Conservation (phyloP, 352 stramenopile genomes). For the Phytophthora meadii region DNA sequence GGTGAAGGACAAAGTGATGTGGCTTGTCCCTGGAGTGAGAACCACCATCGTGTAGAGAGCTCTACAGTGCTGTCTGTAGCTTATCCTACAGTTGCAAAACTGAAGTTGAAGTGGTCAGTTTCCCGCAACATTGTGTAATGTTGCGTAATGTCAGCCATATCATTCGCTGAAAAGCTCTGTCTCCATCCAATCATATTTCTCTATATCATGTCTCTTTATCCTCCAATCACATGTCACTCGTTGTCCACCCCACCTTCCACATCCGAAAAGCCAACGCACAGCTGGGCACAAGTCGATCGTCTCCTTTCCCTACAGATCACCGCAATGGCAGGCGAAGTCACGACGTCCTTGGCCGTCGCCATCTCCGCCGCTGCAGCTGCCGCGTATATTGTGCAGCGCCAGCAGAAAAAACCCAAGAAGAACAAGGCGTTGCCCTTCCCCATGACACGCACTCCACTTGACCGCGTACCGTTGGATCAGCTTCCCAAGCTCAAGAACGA, state of each 20-base stretch:
- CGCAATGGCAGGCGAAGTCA: slow-evolving; percentile 33
- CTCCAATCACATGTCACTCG: slow-evolving; percentile 5
- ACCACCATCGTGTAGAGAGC: slow-evolving; percentile 25
- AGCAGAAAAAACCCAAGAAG: slow-evolving; percentile 43
- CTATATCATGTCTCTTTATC: neutral
- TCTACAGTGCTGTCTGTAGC: neutral
- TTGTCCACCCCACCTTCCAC: slow-evolving; percentile 9
- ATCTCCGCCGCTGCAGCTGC: slow-evolving; percentile 68
- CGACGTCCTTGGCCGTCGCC: slow-evolving; percentile 38
- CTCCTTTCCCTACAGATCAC: slow-evolving; percentile 13
- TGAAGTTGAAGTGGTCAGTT: slow-evolving; percentile 17
- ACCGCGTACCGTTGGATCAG: slow-evolving; percentile 71
- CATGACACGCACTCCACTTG: slow-evolving; percentile 67
- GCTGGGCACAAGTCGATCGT: slow-evolving; percentile 15
- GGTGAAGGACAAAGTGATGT: slow-evolving; percentile 38
- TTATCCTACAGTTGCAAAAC: neutral
- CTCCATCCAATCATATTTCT: slow-evolving; percentile 16
- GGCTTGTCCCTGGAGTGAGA: slow-evolving; percentile 22
- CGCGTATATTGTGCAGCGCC: slow-evolving; percentile 64
- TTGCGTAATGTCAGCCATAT: slow-evolving; percentile 6
- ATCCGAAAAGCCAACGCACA: slow-evolving; percentile 10
- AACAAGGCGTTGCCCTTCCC: slow-evolving; percentile 66
- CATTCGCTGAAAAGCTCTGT: slow-evolving; percentile 19
- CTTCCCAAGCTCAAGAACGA: slow-evolving; percentile 92
- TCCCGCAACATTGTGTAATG: slow-evolving; percentile 1